phyloP scores from a whole-genome alignment of 2,329 filamentous ascomycete genomes.

The Aspergillus floridensis region DNA sequence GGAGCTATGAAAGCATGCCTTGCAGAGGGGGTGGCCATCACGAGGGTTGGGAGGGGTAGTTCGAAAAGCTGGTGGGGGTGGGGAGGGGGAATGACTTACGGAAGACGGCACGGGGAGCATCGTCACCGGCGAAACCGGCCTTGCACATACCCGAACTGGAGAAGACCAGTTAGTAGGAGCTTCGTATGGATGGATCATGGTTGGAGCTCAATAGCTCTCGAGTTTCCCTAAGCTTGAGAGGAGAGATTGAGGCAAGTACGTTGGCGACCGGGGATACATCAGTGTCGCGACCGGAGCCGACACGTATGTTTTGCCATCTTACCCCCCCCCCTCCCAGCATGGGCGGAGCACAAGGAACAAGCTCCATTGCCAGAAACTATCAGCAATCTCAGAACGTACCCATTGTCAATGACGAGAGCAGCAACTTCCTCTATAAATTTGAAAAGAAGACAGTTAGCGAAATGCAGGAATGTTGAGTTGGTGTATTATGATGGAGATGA shows the following conservation, averaged over 20 bases:
- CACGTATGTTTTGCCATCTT: constrained; percentile 8
- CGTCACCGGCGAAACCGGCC: constrained; percentile 99
- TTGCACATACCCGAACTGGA: constrained; percentile 99
- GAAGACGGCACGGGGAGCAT: constrained; percentile 99
- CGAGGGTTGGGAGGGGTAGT: constrained; percentile 13
- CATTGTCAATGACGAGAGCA: constrained; percentile 99
- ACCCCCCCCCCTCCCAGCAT: constrained; percentile 1
- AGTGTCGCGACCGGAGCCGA: constrained; percentile 12
- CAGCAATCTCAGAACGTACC: constrained; percentile 66
- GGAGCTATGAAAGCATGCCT: constrained; percentile 10
- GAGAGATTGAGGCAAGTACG: background rate
- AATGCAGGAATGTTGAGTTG: constrained; percentile 8
- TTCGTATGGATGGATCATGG: background rate
- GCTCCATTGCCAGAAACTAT: constrained; percentile 15
- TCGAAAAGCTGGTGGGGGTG: constrained; percentile 3
- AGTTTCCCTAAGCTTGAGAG: background rate
- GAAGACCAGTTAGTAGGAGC: constrained; percentile 14
- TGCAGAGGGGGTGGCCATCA: constrained; percentile 15
- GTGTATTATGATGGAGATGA: constrained; percentile 8
- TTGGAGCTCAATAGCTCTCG: background rate
- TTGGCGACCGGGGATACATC: background rate
- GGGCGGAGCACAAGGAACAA: constrained; percentile 9
- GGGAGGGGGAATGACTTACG: constrained; percentile 67
- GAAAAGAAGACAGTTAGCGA: constrained; percentile 39
- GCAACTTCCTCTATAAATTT: constrained; percentile 89